A percentile compares a stretch with the other conserved stretches of the same genome.
Conservation (phyloP, 768 basidiomycete genomes). For the Xerocomellus chrysenteron region DNA sequence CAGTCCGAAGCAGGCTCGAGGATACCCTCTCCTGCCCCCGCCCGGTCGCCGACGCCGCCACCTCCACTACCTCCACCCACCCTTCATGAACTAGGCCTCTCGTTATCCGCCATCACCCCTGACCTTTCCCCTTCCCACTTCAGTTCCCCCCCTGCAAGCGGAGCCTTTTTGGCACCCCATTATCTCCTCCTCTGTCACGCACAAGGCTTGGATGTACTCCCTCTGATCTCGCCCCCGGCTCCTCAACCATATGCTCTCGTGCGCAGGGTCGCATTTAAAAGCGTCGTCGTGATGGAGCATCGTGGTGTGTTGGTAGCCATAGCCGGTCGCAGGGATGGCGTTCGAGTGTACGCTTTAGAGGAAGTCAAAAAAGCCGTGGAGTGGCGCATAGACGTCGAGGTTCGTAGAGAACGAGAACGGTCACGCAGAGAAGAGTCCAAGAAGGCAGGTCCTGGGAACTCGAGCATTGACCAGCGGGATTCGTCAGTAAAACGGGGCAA, state of each 20-base stretch:
- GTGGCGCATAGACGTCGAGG: conserved; percentile 82
- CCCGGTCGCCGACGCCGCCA: conserved; percentile 66
- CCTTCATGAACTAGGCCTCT: conserved; percentile 73
- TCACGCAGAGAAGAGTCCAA: conserved; percentile 67
- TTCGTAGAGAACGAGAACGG: conserved; percentile 72
- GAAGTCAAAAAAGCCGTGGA: conserved; percentile 85
- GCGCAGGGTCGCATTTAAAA: conserved; percentile 78
- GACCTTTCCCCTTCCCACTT: conserved; percentile 76
- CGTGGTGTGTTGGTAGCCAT: conserved; percentile 89
- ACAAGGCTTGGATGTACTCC: conserved; percentile 85
- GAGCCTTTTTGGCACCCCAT: conserved; percentile 78
- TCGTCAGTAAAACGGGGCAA: conserved; percentile 49
- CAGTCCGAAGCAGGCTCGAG: conserved; percentile 44
- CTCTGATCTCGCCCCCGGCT: conserved; percentile 70
- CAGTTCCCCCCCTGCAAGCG: conserved; percentile 70
- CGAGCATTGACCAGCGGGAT: conserved; percentile 39
- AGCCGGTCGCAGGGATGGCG: conserved; percentile 82
- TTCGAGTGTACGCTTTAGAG: conserved; percentile 84
- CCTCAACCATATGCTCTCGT: conserved; percentile 80
- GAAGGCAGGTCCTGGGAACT: conserved; percentile 40
- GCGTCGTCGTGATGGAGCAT: conserved; percentile 90
- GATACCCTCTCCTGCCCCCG: conserved; percentile 51
- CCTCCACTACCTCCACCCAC: conserved; percentile 70
- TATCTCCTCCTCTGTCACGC: conserved; percentile 82
- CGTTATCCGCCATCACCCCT: conserved; percentile 62